Evolutionary conservation across 495 filamentous ascomycete species (phyloP).

Genomic region (Penicillium coprophilum): DNA sequence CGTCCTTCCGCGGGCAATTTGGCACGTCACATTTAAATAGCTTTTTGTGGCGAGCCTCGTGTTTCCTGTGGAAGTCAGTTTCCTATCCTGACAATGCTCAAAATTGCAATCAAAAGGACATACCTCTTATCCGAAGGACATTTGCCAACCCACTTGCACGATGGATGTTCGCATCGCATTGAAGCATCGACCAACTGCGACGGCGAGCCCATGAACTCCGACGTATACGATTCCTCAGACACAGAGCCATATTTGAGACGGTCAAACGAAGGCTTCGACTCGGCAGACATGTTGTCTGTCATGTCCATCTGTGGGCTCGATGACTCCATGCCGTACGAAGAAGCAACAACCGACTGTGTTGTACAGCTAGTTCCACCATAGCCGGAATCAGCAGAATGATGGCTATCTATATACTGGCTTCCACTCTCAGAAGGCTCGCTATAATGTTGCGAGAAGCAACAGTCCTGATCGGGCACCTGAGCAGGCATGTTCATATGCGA

Average conservation of each 20-base stretch:
- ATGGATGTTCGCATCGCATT: slow-evolving; percentile 37
- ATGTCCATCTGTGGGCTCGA: slow-evolving; percentile 32
- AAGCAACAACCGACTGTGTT: slow-evolving; percentile 45
- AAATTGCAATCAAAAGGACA: background rate
- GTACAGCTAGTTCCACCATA: slow-evolving; percentile 55
- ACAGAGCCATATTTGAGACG: slow-evolving; percentile 13
- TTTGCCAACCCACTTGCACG: slow-evolving; percentile 42
- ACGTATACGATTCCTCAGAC: slow-evolving; percentile 12
- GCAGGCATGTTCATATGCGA: slow-evolving; percentile 21
- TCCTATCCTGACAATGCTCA: background rate
- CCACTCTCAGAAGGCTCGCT: slow-evolving; percentile 54
- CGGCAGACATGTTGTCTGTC: slow-evolving; percentile 29
- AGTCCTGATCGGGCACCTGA: slow-evolving; percentile 24
- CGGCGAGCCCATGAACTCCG: slow-evolving; percentile 23
- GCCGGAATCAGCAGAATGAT: slow-evolving; percentile 59
- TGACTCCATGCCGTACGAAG: slow-evolving; percentile 32
- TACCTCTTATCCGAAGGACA: slow-evolving; percentile 46
- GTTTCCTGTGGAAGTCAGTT: slow-evolving; percentile 61
- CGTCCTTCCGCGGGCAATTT: slow-evolving; percentile 59
- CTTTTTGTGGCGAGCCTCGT: slow-evolving; percentile 73
- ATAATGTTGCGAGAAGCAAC: slow-evolving; percentile 29
- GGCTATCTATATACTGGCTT: slow-evolving; percentile 48
- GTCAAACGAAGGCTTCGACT: slow-evolving; percentile 21
- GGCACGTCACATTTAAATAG: slow-evolving; percentile 64
- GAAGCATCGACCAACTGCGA: slow-evolving; percentile 22